Base-by-base conservation (phyloP, 768 basidiomycete species). In the Basidioascus undulatus region DNA sequence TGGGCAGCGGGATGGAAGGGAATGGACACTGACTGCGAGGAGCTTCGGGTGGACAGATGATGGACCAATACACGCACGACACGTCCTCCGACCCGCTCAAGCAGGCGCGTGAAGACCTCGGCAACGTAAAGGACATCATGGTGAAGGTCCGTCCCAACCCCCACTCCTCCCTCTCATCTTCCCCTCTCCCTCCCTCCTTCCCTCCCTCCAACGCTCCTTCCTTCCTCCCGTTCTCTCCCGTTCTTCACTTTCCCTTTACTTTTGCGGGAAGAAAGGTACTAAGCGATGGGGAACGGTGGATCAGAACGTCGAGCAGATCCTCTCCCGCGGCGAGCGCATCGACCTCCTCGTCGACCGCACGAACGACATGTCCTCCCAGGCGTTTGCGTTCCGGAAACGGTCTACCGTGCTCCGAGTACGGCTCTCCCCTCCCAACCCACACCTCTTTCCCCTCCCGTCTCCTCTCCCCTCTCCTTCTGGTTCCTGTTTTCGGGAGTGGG, bases 231-330 rank as follows among this genome's bases (percentile, higher is more conserved):
- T 23, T 6, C 3, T 6, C 23, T 40, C 7, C 30, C 4, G 24
- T 26, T 10, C 0, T 13, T 9, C 40, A 47, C n/a, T n/a, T n/a
- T n/a, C n/a, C n/a, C n/a, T n/a, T n/a, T n/a, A n/a, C n/a, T n/a
- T n/a, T n/a, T n/a, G n/a, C n/a, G n/a, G n/a, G n/a, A n/a, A n/a
- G n/a, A n/a, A n/a, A n/a, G n/a, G n/a, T n/a, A n/a, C n/a, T n/a
- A n/a, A n/a, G n/a, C n/a, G n/a, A n/a, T n/a, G n/a, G 44, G 45
- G 47, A 18, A 48, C 48, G 10, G 51, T 54, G 52, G 87, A 94
- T 38, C 81, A 94, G 59, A 94, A 94, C 56, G 87, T 94, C 47
- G 84, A 94, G 60, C 80, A 86, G 57, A 89, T 96, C 47, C 69
- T 98, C 32, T 76, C 71, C 40, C 68, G 92, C 28, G 92, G 92